These are phyloP conservation scores for Leccinum subrobustum DNA, from an alignment of 1,284 basidiomycete species.

Conservation along the genomic window DNA sequence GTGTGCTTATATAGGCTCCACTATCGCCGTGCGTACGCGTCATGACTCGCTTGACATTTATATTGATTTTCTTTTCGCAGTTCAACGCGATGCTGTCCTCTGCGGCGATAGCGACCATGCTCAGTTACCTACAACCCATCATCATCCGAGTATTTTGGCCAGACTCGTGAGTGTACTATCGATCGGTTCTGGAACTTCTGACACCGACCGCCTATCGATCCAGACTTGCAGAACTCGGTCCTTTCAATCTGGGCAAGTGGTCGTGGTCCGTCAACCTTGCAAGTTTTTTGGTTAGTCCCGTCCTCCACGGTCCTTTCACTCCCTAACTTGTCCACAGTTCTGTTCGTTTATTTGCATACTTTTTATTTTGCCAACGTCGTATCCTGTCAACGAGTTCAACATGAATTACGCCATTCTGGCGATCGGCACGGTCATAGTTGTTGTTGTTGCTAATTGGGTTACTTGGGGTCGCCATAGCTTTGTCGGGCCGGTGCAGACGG, in stretches of 20 bases:
- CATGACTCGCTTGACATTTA: not conserved
- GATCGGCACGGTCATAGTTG: constrained; percentile 45
- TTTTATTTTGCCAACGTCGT: constrained; percentile 59
- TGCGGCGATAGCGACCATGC: constrained; percentile 58
- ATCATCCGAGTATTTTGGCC: constrained; percentile 61
- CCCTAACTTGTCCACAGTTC: constrained; percentile 38
- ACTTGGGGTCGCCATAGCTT: constrained; percentile 37
- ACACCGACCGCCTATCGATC: not conserved
- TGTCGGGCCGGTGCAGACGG: constrained; percentile 34
- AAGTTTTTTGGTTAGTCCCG: constrained; percentile 44
- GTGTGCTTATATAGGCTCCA: constrained; percentile 57
- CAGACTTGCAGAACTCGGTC: constrained; percentile 48
- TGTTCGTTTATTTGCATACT: constrained; percentile 53
- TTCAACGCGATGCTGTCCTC: constrained; percentile 58
- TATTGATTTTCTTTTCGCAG: constrained; percentile 24
- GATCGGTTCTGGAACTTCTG: not conserved
- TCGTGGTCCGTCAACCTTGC: constrained; percentile 53
- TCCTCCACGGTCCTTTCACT: not conserved
- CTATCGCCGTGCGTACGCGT: constrained; percentile 45
- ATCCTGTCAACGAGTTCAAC: constrained; percentile 54
- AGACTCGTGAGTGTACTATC: constrained; percentile 39
- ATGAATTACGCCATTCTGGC: constrained; percentile 66
- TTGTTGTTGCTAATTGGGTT: constrained; percentile 28
- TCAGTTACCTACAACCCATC: constrained; percentile 58
- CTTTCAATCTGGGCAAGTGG: constrained; percentile 53